Percentiles rank a stretch among this genome's conserved stretches.
phyloP scores from a whole-genome alignment of 1,284 basidiomycete genomes.

The Amylostereum areolatum region DNA sequence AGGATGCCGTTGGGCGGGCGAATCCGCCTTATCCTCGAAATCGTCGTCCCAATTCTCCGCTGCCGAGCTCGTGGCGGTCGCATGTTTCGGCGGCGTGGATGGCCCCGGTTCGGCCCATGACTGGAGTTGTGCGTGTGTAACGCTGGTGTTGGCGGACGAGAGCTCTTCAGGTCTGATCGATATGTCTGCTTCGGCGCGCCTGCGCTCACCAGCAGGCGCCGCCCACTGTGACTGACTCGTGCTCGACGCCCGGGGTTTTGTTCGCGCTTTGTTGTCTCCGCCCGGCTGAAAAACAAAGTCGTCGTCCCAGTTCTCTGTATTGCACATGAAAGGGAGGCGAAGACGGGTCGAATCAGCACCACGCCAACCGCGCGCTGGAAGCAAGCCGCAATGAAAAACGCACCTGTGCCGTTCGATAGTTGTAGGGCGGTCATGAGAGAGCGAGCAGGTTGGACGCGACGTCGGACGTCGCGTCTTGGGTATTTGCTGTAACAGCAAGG shows the following conservation, averaged over 20 bases:
- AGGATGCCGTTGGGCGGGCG: conserved; percentile 9
- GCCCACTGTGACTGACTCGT: conserved; percentile 1
- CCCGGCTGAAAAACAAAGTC: conserved; percentile 20
- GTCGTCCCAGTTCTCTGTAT: conserved; percentile 24
- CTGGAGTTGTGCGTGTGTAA: conserved; percentile 6
- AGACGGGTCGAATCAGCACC: no score
- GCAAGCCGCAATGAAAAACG: no score
- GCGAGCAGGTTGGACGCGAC: no score
- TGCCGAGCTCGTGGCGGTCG: conserved; percentile 6
- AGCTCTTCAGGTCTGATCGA: no score
- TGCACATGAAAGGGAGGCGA: no score
- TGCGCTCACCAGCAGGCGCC: conserved; percentile 1
- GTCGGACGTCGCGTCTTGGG: no score
- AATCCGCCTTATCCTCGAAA: conserved; percentile 37
- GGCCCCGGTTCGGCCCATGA: conserved; percentile 30
- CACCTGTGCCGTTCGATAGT: no score
- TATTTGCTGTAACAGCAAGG: no score
- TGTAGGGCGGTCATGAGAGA: no score
- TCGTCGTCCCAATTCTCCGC: conserved; percentile 72
- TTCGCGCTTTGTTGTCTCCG: neutral
- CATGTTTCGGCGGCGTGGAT: conserved; percentile 25
- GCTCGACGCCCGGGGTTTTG: neutral
- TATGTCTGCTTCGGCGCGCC: neutral
- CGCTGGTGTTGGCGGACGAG: conserved; percentile 4
- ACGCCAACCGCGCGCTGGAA: no score